Base-by-base conservation (phyloP, 2,329 filamentous ascomycete species). In the Cadophora luteo-olivacea region DNA sequence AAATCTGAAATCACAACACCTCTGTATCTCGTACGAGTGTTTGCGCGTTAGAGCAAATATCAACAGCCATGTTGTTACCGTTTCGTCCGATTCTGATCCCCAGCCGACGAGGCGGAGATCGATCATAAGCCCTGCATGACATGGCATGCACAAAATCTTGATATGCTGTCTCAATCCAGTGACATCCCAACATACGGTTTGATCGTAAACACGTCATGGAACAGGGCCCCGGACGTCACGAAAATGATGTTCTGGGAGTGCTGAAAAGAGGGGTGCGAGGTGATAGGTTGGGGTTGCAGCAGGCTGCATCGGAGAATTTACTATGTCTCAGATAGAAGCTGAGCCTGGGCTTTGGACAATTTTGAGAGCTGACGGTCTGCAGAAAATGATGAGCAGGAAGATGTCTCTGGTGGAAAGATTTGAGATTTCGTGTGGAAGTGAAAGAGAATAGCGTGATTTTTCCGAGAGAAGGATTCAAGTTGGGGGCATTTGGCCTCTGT, bases 241-340 rank as follows among this genome's bases (percentile, higher is more conserved):
- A 41, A 41, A 45, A 45, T 29, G 36, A 4, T 60, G 14, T 9
- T 25, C 22, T 9, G 33, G 22, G 4, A 5, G 24, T 33, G 52
- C 16, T 55, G 52, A n/a, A 24, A 38, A 8, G 22, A 41, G 22
- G 38, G 57, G 36, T 14, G 36, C 11, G 22, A 16, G 12, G 38
- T 41, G 57, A 60, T 60, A 60, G 57, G 57, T 45, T 36, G 36
- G 57, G 57, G n/a, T 19, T 36, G n/a, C 22, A 38, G 14, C 36
- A 45, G 33, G 52, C 55, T 58, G 55, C 57, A 45, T 60, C 33
- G 57, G 57, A 60, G 57, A 41, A 60, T 60, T 60, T 60, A n/a
- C 24, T 5, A 11, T 60, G 57, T 45, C 36, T 60, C 36, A 38
- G 36, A 45, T 41, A 38, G 24, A 38, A 45, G 55, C 55, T 57